phyloP scores from a whole-genome alignment of 768 basidiomycete genomes.

The Mycena floridula region DNA sequence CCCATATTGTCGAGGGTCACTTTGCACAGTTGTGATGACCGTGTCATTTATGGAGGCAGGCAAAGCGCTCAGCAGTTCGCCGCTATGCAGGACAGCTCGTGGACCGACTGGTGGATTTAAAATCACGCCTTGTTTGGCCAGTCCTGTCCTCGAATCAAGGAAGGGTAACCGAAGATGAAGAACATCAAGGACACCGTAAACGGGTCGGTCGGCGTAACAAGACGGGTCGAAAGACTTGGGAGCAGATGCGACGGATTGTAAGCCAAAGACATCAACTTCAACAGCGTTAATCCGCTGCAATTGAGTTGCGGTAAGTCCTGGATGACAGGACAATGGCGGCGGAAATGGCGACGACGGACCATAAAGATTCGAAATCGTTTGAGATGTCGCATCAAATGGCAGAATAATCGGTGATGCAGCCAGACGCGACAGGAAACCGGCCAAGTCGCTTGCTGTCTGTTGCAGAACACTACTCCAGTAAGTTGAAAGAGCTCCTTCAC shows the following conservation, averaged over 20 bases:
- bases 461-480: conserved; percentile 53
- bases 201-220: conserved; percentile 51
- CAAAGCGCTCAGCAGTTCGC: conserved; percentile 42
- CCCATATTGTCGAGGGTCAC: conserved; percentile 49
- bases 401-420: conserved; percentile 41
- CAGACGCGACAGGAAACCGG: conserved; percentile 40
- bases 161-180: conserved; percentile 56
- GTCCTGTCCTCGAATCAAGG: conserved; percentile 32
- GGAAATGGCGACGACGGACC: conserved; percentile 44
- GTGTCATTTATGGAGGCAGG: conserved; percentile 28
- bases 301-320: conserved; percentile 36
- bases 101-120: conserved; percentile 37
- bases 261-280: conserved; percentile 46
- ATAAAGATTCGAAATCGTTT: conserved; percentile 29
- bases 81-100: conserved; percentile 46
- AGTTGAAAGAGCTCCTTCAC: conserved; percentile 34
- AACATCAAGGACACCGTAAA: conserved; percentile 59
- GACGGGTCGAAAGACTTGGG: conserved; percentile 35
- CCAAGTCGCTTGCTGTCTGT: conserved; percentile 35
- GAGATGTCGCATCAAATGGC: conserved; percentile 49
- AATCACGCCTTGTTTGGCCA: conserved; percentile 43
- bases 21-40: conserved; percentile 22
- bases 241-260: conserved; percentile 24
- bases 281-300: conserved; percentile 36
- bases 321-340: conserved; percentile 56